Evolutionary conservation across 768 basidiomycete genomes (phyloP).

Genomic region (Agaricus blazei): DNA sequence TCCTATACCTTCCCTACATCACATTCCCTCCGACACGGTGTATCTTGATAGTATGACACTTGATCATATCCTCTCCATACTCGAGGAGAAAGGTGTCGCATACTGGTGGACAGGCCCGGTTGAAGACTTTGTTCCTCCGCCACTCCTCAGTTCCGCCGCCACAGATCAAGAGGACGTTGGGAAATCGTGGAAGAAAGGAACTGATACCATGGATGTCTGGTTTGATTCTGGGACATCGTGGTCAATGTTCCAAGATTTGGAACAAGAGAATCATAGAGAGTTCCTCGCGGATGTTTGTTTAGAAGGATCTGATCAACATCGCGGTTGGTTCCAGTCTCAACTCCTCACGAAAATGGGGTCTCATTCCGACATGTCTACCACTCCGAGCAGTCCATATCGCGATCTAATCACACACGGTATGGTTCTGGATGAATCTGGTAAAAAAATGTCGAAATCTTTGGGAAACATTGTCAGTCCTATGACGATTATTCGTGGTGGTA

Average conservation of each 20-base stretch:
- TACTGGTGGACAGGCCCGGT: conserved; percentile 92
- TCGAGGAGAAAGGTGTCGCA: conserved; percentile 67
- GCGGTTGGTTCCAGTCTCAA: conserved; percentile 98
- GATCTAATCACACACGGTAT: conserved; percentile 93
- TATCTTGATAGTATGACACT: conserved; percentile 63
- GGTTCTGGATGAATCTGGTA: conserved; percentile 85
- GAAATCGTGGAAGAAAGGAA: conserved; percentile 67
- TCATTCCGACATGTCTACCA: conserved; percentile 14
- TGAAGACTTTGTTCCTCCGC: conserved; percentile 72
- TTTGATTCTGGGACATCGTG: conserved; percentile 97
- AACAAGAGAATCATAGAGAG: conserved; percentile 24
- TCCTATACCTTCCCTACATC: conserved; percentile 86
- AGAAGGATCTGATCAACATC: conserved; percentile 96
- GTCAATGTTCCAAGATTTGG: conserved; percentile 60
- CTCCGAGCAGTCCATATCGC: conserved; percentile 54
- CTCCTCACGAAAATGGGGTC: conserved; percentile 76
- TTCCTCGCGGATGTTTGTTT: conserved; percentile 80
- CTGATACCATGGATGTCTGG: conserved; percentile 99
- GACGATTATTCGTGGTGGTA: conserved; percentile 72
- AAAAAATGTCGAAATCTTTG: conserved; percentile 92
- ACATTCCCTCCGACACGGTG: conserved; percentile 53
- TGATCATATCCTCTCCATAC: conserved; percentile 68
- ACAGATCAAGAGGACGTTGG: conserved; percentile 18
- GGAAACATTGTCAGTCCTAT: conserved; percentile 90
- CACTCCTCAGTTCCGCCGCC: conserved; percentile 42